Evolutionary conservation across 164 flowering plant species (phyloP).

Genomic region (Magnolia officinalis): DNA sequence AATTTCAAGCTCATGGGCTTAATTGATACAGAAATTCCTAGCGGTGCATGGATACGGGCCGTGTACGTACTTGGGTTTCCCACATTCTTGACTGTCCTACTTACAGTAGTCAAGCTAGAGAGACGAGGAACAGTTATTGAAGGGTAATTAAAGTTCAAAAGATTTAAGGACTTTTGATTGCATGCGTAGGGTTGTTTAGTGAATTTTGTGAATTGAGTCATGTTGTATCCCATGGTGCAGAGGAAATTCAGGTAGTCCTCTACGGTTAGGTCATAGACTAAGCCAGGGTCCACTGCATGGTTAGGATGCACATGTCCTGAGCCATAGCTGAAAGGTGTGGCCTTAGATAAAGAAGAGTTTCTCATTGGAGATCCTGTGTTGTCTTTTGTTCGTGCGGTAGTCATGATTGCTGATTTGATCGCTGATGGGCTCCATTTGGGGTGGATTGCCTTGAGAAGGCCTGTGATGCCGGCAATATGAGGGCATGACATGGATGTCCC

Average conservation of each 20-base stretch:
- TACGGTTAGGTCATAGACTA: slow-evolving; percentile 5
- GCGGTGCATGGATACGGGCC: slow-evolving; percentile 30
- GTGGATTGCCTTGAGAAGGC: slow-evolving; percentile 1
- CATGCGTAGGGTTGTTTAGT: background rate
- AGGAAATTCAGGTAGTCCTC: slow-evolving; percentile 4
- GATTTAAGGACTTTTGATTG: background rate
- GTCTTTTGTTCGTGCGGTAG: background rate
- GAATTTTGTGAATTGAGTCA: background rate
- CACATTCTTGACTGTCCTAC: slow-evolving; percentile 60
- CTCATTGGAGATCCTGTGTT: background rate
- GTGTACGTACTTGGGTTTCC: slow-evolving; percentile 53
- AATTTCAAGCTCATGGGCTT: slow-evolving; percentile 47
- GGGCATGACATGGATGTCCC: slow-evolving; percentile 22
- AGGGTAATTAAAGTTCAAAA: background rate
- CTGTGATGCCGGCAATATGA: slow-evolving; percentile 14
- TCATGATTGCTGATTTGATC: slow-evolving; percentile 10
- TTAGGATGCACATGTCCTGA: slow-evolving; percentile 11
- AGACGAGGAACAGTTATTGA: background rate
- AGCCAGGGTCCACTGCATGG: slow-evolving; percentile 8
- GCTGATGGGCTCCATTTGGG: too few relatives aligned
- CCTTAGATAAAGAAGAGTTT: background rate
- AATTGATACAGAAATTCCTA: slow-evolving; percentile 35
- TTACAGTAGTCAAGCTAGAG: background rate
- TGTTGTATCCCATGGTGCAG: background rate
- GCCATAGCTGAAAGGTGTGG: slow-evolving; percentile 3